Conservation (phyloP, 768 basidiomycete species). For the Ephemerocybe angulata region DNA sequence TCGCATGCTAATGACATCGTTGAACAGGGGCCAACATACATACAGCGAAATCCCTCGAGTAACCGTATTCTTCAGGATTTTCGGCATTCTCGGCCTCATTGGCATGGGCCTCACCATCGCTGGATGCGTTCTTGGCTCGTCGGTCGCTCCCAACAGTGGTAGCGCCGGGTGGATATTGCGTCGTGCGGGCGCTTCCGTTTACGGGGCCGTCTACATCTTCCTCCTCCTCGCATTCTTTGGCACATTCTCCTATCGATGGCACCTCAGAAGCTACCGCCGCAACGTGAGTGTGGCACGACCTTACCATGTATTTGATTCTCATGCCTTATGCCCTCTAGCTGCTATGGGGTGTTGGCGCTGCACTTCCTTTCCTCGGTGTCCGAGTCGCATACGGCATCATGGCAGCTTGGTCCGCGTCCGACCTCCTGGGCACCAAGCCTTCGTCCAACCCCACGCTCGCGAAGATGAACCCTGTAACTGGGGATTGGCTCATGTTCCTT, state of each 20-base stretch:
- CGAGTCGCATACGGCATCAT: constrained; percentile 57
- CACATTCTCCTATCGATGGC: constrained; percentile 44
- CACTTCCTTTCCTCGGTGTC: constrained; percentile 59
- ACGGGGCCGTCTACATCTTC: constrained; percentile 37
- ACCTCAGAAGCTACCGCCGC: constrained; percentile 43
- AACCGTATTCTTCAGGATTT: constrained; percentile 32
- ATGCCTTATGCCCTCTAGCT: constrained; percentile 42
- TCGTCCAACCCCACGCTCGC: constrained; percentile 43
- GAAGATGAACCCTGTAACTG: constrained; percentile 54
- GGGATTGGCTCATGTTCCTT: constrained; percentile 57
- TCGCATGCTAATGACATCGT: not conserved
- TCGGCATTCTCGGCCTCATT: constrained; percentile 34
- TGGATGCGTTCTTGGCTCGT: constrained; percentile 44
- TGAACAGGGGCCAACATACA: constrained; percentile 44
- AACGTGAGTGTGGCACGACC: constrained; percentile 29
- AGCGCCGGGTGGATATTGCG: constrained; percentile 37
- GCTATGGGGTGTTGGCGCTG: constrained; percentile 48
- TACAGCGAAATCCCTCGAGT: constrained; percentile 48
- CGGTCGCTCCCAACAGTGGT: constrained; percentile 28
- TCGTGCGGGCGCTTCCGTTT: constrained; percentile 40
- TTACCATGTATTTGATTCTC: not conserved
- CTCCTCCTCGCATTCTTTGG: constrained; percentile 39
- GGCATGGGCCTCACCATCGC: constrained; percentile 43
- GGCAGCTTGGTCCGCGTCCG: constrained; percentile 53
- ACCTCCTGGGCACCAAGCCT: constrained; percentile 34